Evolutionary conservation across 192 early-diverging fungal species (phyloP), one percentile per base, ranked within the genome.

Genomic region (Chytriomyces sp.): DNA sequence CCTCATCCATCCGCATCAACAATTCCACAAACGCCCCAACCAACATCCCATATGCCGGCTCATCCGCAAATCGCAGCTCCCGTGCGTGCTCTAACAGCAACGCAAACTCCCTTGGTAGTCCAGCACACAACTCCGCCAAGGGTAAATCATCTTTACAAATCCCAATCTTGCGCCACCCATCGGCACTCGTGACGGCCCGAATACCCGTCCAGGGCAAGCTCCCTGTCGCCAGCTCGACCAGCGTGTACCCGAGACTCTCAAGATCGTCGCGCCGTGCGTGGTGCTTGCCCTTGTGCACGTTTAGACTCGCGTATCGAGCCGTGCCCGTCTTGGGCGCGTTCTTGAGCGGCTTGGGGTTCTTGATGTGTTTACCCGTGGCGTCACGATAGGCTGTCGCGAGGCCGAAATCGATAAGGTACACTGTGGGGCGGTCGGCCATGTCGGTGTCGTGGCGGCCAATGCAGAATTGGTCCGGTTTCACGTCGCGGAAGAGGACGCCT

Each of bases 391-490:
- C 39, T 30, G 64, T 68, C 6, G 82, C 74, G 12, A 83, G 77
- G 22, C 82, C 82, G 52, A 83, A 75, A 44, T 83, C 82, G 31
- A 83, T 77, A 17, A 83, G 39, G 69, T 67, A 83, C 12, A 75
- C 59, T 5, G 59, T 78, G 3, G 82, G 82, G 5, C 59, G 32
- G 28, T 54, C 55, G 3, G 38, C 5, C 1, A 78, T 59, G 60
- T 81, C 72, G 5, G 76, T 69, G 31, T 66, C 66, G 73, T 65
- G 71, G 30, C 67, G 64, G 4, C 82, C 82, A 38, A 83, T 77
- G 59, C 82, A 83, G 65, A 83, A 83, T 63, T 83, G 82, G 36
- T 76, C 78, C n/a, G 82, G 77, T 83, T 83, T 83, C 80, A 81
- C 67, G 55, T 83, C 82, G 2, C 82, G 78, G 63, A 83, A 83